phyloP scores from a whole-genome alignment of 2,329 filamentous ascomycete species.

The Xylaria multiplex region DNA sequence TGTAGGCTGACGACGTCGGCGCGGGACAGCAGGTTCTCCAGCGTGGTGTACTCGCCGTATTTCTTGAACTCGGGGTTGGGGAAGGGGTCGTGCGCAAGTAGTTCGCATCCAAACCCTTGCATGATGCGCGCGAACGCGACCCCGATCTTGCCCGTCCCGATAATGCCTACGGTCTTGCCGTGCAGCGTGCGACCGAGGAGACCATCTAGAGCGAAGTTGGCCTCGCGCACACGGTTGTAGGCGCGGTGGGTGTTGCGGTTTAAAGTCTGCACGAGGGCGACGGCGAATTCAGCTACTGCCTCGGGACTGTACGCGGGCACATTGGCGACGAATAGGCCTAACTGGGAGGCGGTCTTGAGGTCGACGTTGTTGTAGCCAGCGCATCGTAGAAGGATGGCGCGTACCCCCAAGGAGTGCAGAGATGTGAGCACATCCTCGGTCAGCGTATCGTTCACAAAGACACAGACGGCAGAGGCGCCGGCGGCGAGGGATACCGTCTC shows the following conservation, averaged over 20 bases:
- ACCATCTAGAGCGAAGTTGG: conserved; percentile 73
- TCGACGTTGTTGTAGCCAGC: conserved; percentile 76
- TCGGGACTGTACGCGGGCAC: conserved; percentile 76
- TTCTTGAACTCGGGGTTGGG: conserved; percentile 59
- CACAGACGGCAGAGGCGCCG: conserved; percentile 68
- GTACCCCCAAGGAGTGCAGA: conserved; percentile 61
- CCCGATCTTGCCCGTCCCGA: conserved; percentile 74
- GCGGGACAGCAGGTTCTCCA: conserved; percentile 64
- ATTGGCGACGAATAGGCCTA: conserved; percentile 70
- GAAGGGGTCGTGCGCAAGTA: conserved; percentile 71
- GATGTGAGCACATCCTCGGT: conserved; percentile 60
- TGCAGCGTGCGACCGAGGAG: conserved; percentile 69
- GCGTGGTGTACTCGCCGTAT: conserved; percentile 62
- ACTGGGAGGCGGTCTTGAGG: conserved; percentile 62
- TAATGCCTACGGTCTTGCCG: conserved; percentile 73
- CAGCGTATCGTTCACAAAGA: conserved; percentile 74
- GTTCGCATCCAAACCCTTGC: conserved; percentile 70
- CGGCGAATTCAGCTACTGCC: conserved; percentile 74
- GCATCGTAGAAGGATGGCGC: conserved; percentile 71
- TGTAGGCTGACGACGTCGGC: conserved; percentile 73
- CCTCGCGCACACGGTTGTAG: conserved; percentile 74
- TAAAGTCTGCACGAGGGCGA: conserved; percentile 73
- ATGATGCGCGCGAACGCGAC: conserved; percentile 70
- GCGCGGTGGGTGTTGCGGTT: conserved; percentile 75
- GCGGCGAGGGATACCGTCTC: conserved; percentile 66